Percentiles rank a stretch among this genome's conserved stretches.
These are phyloP conservation scores for Desmodesmus armatus DNA, from an alignment of 139 green algal genomes.

Conservation along the genomic window DNA sequence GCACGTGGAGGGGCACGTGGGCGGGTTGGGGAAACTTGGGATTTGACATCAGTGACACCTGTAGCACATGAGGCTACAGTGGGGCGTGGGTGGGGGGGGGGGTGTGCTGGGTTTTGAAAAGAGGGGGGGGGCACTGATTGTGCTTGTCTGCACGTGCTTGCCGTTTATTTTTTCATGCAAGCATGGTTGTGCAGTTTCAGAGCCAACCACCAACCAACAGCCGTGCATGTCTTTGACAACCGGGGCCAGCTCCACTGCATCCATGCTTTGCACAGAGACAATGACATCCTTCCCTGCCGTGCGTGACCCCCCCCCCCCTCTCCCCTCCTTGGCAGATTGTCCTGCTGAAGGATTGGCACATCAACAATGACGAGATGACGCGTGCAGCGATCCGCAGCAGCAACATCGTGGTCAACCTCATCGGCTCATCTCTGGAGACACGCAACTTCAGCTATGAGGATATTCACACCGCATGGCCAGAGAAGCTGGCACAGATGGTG, in stretches of 20 bases:
- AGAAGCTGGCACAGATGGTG: constrained; percentile 65
- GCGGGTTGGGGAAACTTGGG: too few species aligned
- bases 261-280: background rate
- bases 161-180: too few species aligned
- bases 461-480: constrained; percentile 65
- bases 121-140: background rate
- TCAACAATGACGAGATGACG: constrained; percentile 85
- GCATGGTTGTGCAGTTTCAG: too few species aligned
- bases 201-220: too few species aligned
- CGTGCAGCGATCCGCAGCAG: constrained; percentile 70
- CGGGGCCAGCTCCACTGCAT: background rate
- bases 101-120: background rate
- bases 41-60: background rate
- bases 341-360: constrained; percentile 69
- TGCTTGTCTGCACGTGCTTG: background rate
- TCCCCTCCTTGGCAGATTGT: constrained; percentile 65
- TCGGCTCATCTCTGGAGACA: constrained; percentile 91
- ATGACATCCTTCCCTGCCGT: background rate
- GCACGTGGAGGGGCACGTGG: background rate
- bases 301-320: background rate
- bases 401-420: constrained; percentile 94
- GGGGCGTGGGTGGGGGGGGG: too few species aligned
- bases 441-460: constrained; percentile 95
- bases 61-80: background rate
- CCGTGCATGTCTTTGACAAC: background rate